phyloP scores from a whole-genome alignment of 176 grass and related monocot genomes.

The Ananas comosus region DNA sequence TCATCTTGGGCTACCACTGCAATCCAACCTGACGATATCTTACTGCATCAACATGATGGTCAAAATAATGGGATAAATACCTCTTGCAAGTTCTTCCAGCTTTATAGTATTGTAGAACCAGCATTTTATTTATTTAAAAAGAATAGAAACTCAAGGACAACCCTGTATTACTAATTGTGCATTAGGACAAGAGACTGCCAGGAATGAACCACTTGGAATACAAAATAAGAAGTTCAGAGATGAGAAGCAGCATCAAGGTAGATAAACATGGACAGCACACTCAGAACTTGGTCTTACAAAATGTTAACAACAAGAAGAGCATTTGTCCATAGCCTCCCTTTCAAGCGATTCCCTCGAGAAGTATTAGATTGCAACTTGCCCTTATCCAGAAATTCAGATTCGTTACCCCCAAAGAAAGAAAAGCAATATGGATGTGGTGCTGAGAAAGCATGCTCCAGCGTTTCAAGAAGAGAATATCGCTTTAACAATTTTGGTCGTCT shows the following conservation, averaged over 20 bases:
- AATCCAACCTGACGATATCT: no score
- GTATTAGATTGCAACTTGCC: slow-evolving; percentile 24
- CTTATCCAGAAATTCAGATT: slow-evolving; percentile 22
- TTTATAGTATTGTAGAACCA: no score
- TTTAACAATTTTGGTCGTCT: slow-evolving; percentile 16
- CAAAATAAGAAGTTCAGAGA: background rate
- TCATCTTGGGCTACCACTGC: no score
- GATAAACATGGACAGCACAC: background rate
- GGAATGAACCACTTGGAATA: no score
- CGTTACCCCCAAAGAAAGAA: slow-evolving; percentile 41
- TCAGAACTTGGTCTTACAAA: slow-evolving; percentile 34
- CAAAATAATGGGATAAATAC: no score
- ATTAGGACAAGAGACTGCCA: no score
- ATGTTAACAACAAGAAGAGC: slow-evolving; percentile 58
- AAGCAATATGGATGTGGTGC: slow-evolving; percentile 21
- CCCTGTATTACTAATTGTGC: no score
- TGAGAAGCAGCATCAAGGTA: background rate
- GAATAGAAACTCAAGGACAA: no score
- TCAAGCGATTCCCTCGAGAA: slow-evolving; percentile 29
- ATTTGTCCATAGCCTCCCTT: slow-evolving; percentile 80
- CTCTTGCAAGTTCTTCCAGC: no score
- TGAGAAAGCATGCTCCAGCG: slow-evolving; percentile 17
- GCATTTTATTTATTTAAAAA: no score
- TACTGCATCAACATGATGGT: no score
- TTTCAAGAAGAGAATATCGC: slow-evolving; percentile 20